phyloP scores from a whole-genome alignment of 1,284 basidiomycete genomes.

The Puccinia triticina region DNA sequence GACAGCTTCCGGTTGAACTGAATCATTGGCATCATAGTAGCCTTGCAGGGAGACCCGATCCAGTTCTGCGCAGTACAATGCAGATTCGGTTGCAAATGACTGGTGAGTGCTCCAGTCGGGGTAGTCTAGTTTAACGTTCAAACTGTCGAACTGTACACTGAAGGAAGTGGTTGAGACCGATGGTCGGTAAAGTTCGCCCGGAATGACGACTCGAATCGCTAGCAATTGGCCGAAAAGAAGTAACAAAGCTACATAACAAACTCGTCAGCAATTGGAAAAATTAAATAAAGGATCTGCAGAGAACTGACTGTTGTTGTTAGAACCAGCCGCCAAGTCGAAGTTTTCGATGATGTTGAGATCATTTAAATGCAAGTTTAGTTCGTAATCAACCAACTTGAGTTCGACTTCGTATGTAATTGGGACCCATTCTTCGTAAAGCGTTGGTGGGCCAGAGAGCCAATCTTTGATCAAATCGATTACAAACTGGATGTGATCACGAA shows the following conservation, averaged over 20 bases:
- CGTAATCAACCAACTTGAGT: constrained; percentile 73
- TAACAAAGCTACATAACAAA: constrained; percentile 68
- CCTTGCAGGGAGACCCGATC: constrained; percentile 68
- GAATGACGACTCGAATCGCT: constrained; percentile 66
- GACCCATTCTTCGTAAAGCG: constrained; percentile 76
- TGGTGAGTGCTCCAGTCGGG: constrained; percentile 86
- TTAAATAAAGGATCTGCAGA: background rate
- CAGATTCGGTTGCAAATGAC: constrained; percentile 66
- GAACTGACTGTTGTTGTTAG: constrained; percentile 75
- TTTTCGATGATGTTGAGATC: constrained; percentile 94
- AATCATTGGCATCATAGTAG: constrained; percentile 74
- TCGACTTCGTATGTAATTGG: constrained; percentile 77
- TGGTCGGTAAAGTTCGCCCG: constrained; percentile 73
- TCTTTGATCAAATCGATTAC: constrained; percentile 84
- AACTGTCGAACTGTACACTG: constrained; percentile 67
- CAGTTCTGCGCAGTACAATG: constrained; percentile 67
- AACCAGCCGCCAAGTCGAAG: constrained; percentile 65
- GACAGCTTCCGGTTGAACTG: constrained; percentile 70
- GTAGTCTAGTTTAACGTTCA: constrained; percentile 68
- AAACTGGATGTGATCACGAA: constrained; percentile 90
- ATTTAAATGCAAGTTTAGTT: constrained; percentile 80
- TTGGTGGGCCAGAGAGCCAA: constrained; percentile 78
- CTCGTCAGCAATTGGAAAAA: constrained; percentile 31
- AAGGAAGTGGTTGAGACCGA: constrained; percentile 73
- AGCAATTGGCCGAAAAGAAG: constrained; percentile 69